Percentiles rank a stretch among this genome's conserved stretches.
Evolutionary conservation across 345 rosid genomes (phyloP).

Genomic region (Jatropha curcas): DNA sequence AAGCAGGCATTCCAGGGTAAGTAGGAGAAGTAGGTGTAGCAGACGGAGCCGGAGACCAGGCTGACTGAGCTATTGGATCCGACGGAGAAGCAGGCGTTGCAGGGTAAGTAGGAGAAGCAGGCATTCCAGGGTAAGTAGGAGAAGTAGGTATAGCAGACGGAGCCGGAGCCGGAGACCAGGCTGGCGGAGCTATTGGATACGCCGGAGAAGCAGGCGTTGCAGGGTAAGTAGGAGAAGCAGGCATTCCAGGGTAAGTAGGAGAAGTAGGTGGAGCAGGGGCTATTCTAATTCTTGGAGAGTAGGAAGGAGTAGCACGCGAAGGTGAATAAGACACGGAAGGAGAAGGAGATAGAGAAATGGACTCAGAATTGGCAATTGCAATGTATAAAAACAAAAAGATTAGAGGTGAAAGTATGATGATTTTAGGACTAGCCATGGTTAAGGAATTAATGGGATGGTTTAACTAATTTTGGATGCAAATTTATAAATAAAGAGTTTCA

Average conservation of each 20-base stretch:
- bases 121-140: too few species aligned
- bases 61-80: too few species aligned
- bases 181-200: neutral
- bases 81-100: too few species aligned
- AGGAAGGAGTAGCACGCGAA: too few species aligned
- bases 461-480: too few species aligned
- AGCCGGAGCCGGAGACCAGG: neutral
- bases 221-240: too few species aligned
- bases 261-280: neutral
- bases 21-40: neutral
- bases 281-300: too few species aligned
- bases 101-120: too few species aligned
- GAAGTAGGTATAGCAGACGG: too few species aligned
- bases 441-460: neutral
- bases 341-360: neutral
- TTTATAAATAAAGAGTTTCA: too few species aligned
- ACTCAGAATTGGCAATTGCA: neutral
- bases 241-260: neutral
- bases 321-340: neutral
- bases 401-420: neutral
- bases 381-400: neutral
- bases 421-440: neutral
- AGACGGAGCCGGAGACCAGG: too few species aligned
- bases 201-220: neutral
- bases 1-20: neutral